phyloP scores from a whole-genome alignment of 2,329 filamentous ascomycete species.

The Pseudopyricularia cyperi region DNA sequence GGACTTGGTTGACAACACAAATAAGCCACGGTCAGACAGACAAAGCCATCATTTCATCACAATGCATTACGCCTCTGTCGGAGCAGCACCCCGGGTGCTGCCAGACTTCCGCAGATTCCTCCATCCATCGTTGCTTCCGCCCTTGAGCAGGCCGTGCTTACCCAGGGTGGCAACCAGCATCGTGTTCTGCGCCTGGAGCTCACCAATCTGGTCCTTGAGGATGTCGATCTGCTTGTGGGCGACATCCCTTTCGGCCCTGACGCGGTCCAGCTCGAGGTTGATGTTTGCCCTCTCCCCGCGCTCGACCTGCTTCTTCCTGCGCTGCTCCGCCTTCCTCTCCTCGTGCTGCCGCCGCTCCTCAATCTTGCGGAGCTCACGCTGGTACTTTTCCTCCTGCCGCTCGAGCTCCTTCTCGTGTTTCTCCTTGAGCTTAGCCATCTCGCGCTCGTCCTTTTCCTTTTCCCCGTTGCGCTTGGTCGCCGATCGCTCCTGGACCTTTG shows the following conservation, averaged over 20 bases:
- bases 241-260: constrained; percentile 36
- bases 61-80: not conserved
- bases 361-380: constrained; percentile 49
- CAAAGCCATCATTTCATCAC: not conserved
- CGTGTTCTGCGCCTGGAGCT: constrained; percentile 48
- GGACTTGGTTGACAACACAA: not conserved
- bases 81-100: not conserved
- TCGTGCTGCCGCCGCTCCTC: constrained; percentile 52
- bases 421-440: constrained; percentile 44
- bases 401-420: constrained; percentile 50
- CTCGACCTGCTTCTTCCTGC: constrained; percentile 35
- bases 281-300: constrained; percentile 38
- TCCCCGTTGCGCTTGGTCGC: constrained; percentile 29
- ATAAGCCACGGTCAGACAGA: not conserved
- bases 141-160: constrained; percentile 11
- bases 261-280: constrained; percentile 37
- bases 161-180: constrained; percentile 41
- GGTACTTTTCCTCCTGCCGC: constrained; percentile 55
- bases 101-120: not conserved
- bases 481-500: constrained; percentile 37
- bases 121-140: not conserved
- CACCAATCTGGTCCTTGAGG: constrained; percentile 39
- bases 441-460: constrained; percentile 19
- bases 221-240: constrained; percentile 39
- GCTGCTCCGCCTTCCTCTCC: constrained; percentile 42